Percentiles rank a stretch among this genome's conserved stretches.
phyloP scores from a whole-genome alignment of 345 rosid species.

The Reutealis trisperma region DNA sequence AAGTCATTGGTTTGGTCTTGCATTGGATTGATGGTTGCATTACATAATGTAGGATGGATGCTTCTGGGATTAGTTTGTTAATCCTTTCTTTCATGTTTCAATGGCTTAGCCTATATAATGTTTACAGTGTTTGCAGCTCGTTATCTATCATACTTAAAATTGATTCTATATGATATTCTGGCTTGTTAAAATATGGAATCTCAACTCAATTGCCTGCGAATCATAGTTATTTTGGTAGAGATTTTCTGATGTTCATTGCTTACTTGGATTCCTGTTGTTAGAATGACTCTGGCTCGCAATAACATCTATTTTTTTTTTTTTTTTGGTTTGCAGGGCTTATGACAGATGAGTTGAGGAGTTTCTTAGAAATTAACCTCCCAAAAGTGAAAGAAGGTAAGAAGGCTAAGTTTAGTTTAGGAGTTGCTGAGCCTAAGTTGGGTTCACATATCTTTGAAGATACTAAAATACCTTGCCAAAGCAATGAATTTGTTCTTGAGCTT shows the following conservation, averaged over 20 bases:
- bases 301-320: background rate
- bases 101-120: background rate
- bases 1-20: background rate
- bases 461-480: conserved; percentile 82
- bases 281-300: background rate
- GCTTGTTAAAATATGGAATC: too few species aligned
- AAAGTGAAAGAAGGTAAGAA: conserved; percentile 84
- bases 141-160: too few species aligned
- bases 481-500: conserved; percentile 82
- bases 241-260: background rate
- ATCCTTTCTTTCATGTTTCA: background rate
- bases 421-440: conserved; percentile 84
- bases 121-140: background rate
- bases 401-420: conserved; percentile 76
- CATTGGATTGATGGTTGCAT: too few species aligned
- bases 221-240: background rate
- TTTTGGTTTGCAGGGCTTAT: conserved; percentile 37
- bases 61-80: background rate
- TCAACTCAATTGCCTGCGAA: too few species aligned
- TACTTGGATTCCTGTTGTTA: background rate
- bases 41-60: too few species aligned
- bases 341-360: conserved; percentile 85
- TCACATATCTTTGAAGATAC: conserved; percentile 77
- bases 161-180: too few species aligned
- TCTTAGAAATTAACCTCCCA: conserved; percentile 84